Percentiles rank a stretch among this genome's conserved stretches.
Conservation (phyloP, 1,139 yeast genomes). For the Diutina siamensis region DNA sequence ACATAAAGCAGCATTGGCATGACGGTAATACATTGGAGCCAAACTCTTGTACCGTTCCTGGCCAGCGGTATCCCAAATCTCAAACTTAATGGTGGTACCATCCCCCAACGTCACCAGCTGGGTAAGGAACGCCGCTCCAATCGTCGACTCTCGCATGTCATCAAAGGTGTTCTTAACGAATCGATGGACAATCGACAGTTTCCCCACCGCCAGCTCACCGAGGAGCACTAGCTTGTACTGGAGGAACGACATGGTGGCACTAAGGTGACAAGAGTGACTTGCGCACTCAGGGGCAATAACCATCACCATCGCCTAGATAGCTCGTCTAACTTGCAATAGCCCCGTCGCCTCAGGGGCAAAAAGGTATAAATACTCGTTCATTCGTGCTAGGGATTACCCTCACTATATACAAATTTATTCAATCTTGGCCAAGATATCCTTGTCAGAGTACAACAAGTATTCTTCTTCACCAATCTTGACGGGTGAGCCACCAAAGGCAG, state of each 20-base stretch:
- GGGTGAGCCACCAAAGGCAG: constrained; percentile 79
- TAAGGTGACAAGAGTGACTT: background rate
- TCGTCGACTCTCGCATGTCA: constrained; percentile 88
- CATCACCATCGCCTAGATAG: too few relatives aligned
- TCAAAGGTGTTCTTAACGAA: constrained; percentile 69
- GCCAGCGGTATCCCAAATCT: constrained; percentile 13
- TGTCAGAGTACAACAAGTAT: constrained; percentile 71
- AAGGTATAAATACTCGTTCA: too few relatives aligned
- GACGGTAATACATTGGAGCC: constrained; percentile 13
- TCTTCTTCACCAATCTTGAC: constrained; percentile 81
- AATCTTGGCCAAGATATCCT: constrained; percentile 89
- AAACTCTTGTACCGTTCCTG: constrained; percentile 12
- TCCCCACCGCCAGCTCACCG: constrained; percentile 39
- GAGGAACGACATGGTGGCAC: constrained; percentile 2
- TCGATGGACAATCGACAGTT: constrained; percentile 26
- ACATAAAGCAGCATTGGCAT: constrained; percentile 12
- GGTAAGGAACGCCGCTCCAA: constrained; percentile 94
- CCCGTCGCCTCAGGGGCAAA: too few relatives aligned
- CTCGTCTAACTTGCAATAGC: too few relatives aligned
- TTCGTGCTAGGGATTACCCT: background rate
- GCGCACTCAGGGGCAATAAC: background rate
- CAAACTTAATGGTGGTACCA: constrained; percentile 11
- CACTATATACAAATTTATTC: constrained; percentile 14
- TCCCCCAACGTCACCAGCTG: constrained; percentile 42
- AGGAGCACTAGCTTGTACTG: constrained; percentile 29